Percentiles rank a stretch among this genome's conserved stretches.
Evolutionary conservation across 106 monocot species (phyloP).

Genomic region (Dioscorea alata): DNA sequence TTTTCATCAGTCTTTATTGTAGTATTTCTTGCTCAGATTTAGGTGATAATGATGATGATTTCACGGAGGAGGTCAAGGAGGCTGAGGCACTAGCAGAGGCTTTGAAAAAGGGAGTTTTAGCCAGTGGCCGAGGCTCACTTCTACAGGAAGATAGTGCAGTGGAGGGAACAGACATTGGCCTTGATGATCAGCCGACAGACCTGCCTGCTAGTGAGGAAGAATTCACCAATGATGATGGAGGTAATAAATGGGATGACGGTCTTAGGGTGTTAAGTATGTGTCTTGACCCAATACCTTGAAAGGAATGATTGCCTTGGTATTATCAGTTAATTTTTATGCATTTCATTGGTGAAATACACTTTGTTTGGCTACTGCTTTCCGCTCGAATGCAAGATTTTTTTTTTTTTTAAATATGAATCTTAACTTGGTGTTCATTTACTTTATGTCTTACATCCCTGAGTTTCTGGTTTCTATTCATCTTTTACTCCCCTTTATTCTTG

Average conservation of each 20-base stretch:
- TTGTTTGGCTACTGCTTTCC: no score
- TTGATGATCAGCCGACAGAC: slow-evolving; percentile 63
- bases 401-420: no score
- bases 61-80: slow-evolving; percentile 38
- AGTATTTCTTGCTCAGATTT: slow-evolving; percentile 7
- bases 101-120: slow-evolving; percentile 21
- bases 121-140: not conserved
- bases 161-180: slow-evolving; percentile 17
- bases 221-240: slow-evolving; percentile 96
- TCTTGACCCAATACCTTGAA: not conserved
- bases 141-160: slow-evolving; percentile 8
- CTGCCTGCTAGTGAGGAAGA: slow-evolving; percentile 92
- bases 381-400: no score
- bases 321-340: not conserved
- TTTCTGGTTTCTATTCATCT: not conserved
- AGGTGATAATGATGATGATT: slow-evolving; percentile 37
- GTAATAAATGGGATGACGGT: slow-evolving; percentile 80
- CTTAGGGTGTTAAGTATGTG: slow-evolving; percentile 75
- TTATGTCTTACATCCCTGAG: no score
- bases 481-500: no score
- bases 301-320: not conserved
- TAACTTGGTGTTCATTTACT: no score
- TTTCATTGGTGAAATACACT: no score
- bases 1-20: no score
- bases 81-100: slow-evolving; percentile 27